Evolutionary conservation across 2,329 filamentous ascomycete species (phyloP), one percentile per base, ranked within the genome.

Genomic region (Trichoderma sp.): DNA sequence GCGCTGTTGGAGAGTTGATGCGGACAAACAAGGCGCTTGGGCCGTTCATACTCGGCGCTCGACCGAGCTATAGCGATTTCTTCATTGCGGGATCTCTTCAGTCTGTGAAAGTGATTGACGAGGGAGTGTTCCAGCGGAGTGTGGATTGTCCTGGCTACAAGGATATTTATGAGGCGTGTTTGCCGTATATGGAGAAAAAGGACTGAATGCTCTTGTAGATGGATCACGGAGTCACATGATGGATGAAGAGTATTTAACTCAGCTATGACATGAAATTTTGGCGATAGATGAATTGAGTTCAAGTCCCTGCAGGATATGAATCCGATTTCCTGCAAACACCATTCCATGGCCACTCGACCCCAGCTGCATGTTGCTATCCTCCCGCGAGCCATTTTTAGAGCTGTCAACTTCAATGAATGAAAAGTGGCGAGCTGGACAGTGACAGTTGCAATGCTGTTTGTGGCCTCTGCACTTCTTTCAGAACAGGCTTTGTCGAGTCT

Each of bases 61-160:
- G 28, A 21, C 67, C 67, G 14, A 62, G 57, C 2, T 53, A 51
- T 2, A 9, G n/a, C 11, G 67, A 70, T 9, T 62, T 70, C 18
- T 70, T 70, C 30, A 53, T 70, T 53, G 57, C 67, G 6, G 67
- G 57, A 14, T 61, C 67, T 62, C 21, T 70, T 8, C 67, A 70
- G 18, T 62, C 67, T 51, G 36, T 58, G 0, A 62, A 30, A 4
- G 39, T 51, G 15, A 53, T 70, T 51, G 67, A 70, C 4, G 21
- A 36, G n/a, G 57, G 28, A 2, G 57, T 70, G n/a, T 70, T 70
- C 1, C 21, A 28, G 28, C 51, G 67, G 21, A 28, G 30, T 8
- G 4, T 60, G 15, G 24, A 36, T 8, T 24, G 47, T 4, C 67
- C 67, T 21, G 67, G 67, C 0, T 36, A 32, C 4, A 36, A 21